These are phyloP conservation scores for Pseudozyma hubeiensis DNA, from an alignment of 1,284 basidiomycete species.

Conservation along the genomic window DNA sequence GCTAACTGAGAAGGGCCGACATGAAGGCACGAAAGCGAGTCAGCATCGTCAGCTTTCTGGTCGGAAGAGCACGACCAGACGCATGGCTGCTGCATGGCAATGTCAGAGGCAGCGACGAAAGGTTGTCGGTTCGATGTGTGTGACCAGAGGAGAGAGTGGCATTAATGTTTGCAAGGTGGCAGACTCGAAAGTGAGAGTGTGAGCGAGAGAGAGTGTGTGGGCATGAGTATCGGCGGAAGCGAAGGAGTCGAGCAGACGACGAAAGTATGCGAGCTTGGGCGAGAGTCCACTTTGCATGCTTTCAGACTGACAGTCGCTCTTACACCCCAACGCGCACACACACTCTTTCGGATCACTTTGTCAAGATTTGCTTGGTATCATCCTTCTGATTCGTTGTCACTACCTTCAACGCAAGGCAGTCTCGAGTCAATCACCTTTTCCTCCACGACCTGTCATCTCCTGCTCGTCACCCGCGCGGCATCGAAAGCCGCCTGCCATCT, in stretches of 20 bases:
- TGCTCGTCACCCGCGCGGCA: neutral
- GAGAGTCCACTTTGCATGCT: conserved; percentile 29
- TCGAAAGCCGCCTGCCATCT: neutral
- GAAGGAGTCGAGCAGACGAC: neutral
- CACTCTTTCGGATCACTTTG: too few relatives aligned
- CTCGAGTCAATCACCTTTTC: neutral
- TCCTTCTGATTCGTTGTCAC: conserved; percentile 4
- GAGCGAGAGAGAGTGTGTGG: too few relatives aligned
- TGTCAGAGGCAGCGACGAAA: too few relatives aligned
- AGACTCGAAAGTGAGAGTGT: neutral
- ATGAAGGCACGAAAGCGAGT: neutral
- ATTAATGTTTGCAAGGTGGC: neutral
- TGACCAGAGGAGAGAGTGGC: too few relatives aligned
- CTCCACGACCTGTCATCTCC: neutral
- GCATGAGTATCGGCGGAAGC: neutral
- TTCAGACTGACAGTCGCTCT: conserved; percentile 4
- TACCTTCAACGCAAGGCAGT: neutral
- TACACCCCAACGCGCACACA: neutral
- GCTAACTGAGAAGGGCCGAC: neutral
- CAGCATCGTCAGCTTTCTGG: too few relatives aligned
- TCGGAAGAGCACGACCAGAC: too few relatives aligned
- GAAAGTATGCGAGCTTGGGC: conserved; percentile 24
- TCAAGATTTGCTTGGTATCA: neutral
- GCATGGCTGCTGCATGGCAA: too few relatives aligned
- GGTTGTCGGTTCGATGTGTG: too few relatives aligned